Base-by-base conservation (phyloP, 2,329 filamentous ascomycete species). In the Aspergillus oerlinghausenensis region DNA sequence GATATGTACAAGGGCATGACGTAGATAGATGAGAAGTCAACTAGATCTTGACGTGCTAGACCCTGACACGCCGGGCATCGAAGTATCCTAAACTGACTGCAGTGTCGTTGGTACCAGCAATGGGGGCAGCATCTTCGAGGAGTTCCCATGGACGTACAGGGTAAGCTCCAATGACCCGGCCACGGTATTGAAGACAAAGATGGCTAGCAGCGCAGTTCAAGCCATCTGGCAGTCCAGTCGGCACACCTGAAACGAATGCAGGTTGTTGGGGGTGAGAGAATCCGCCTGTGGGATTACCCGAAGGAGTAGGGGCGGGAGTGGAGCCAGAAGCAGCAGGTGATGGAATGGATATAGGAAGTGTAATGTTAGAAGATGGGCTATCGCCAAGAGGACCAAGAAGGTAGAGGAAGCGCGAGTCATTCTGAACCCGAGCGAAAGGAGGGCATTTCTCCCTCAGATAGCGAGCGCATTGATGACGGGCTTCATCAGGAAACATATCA, bases 401-500 rank as follows among this genome's bases (percentile, higher is more conserved):
- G 54, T 74, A 77, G 23, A 72, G 59, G 48, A 77, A 70, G 25
- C 73, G 70, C 38, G 70, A 60, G 54, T 77, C 73, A 42, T 72
- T 74, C 53, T 75, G 73, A 10, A 71, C 67, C 38, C 73, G 66
- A 32, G 67, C 61, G 40, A 73, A 74, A 3, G 70, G 67, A 0
- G 75, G 71, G 38, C 71, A 76, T 56, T 71, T 73, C 43, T 79
- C 78, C 53, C 70, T 75, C 32, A 79, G 64, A 42, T 77, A 73
- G 21, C 74, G 72, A 11, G 68, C 69, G 54, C 76, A 77, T 51
- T 77, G 72, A 17, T 73, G 64, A 11, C 75, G 74, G 25, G 71
- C 67, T 51, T 79, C 77, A 42, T 79, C 75, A 17, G 75, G 70
- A 53, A 79, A 71, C 17, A 71, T 69, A 55, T 80, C 78, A 29